Conservation (phyloP, 2,329 filamentous ascomycete genomes). For the Penicillium sp. region DNA sequence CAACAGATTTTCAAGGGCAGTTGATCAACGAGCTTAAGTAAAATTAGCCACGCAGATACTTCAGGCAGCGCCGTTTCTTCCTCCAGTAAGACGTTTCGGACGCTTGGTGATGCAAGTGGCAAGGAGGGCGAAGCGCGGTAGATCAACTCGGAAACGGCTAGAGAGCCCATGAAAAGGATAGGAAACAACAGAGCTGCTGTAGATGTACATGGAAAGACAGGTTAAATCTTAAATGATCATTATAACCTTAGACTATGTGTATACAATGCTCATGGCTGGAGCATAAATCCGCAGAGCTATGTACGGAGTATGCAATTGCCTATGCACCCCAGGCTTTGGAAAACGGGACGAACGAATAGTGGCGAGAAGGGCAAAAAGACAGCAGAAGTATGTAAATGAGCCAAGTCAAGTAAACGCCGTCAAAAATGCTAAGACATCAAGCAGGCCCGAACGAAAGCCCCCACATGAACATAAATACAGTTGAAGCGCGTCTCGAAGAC, state of each 20-base stretch:
- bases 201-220: no score
- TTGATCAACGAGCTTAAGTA: slow-evolving; percentile 2
- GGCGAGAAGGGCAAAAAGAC: neutral
- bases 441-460: slow-evolving; percentile 7
- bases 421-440: slow-evolving; percentile 16
- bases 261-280: neutral
- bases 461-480: slow-evolving; percentile 16
- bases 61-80: slow-evolving; percentile 20
- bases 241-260: neutral
- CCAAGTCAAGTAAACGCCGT: slow-evolving; percentile 15
- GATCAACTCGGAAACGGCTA: slow-evolving; percentile 1
- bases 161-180: neutral
- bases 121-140: slow-evolving; percentile 13
- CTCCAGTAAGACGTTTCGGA: slow-evolving; percentile 14
- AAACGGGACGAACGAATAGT: neutral
- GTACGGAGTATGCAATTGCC: neutral
- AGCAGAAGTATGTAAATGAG: slow-evolving; percentile 5
- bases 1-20: neutral
- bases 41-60: slow-evolving; percentile 17
- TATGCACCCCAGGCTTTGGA: neutral
- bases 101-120: slow-evolving; percentile 20
- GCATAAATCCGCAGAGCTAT: neutral
- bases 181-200: no score
- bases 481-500: neutral
- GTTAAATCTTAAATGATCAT: neutral